Percentiles rank a stretch among this genome's conserved stretches.
These are phyloP conservation scores for Aspergillus ellipticus DNA, from an alignment of 495 filamentous ascomycete genomes.

Conservation along the genomic window DNA sequence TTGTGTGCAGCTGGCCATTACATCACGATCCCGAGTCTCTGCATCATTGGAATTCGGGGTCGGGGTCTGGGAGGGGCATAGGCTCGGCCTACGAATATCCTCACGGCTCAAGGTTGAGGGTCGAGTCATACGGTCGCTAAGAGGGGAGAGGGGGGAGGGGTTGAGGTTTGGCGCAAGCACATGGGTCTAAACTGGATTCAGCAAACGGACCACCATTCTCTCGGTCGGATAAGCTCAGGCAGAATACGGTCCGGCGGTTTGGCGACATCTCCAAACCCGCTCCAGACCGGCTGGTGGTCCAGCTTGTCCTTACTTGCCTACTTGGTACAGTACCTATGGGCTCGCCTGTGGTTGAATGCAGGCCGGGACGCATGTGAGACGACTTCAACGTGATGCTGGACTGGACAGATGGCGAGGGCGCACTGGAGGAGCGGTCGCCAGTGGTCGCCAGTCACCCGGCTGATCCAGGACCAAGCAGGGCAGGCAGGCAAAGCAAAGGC, in stretches of 20 bases:
- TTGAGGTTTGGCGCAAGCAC: too few relatives aligned
- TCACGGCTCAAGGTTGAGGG: neutral
- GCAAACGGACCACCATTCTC: neutral
- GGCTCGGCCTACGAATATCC: too few relatives aligned
- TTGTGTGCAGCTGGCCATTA: slow-evolving; percentile 5
- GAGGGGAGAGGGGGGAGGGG: too few relatives aligned
- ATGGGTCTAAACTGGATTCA: neutral
- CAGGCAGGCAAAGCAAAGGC: neutral
- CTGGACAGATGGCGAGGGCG: neutral
- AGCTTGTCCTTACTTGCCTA: too few relatives aligned
- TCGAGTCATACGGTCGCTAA: neutral
- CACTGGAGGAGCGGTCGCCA: neutral
- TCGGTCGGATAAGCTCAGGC: neutral
- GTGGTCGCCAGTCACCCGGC: neutral
- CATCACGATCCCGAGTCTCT: slow-evolving; percentile 15
- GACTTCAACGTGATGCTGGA: neutral
- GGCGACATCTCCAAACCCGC: too few relatives aligned
- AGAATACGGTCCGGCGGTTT: neutral
- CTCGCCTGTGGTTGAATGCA: neutral
- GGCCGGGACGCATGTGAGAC: neutral
- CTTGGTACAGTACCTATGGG: too few relatives aligned
- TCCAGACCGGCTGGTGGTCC: too few relatives aligned
- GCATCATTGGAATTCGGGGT: slow-evolving; percentile 12
- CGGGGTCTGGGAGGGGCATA: neutral
- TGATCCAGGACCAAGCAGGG: neutral